Base-by-base conservation (phyloP, 306 rosid genomes). In the Sicyos baderoa region DNA sequence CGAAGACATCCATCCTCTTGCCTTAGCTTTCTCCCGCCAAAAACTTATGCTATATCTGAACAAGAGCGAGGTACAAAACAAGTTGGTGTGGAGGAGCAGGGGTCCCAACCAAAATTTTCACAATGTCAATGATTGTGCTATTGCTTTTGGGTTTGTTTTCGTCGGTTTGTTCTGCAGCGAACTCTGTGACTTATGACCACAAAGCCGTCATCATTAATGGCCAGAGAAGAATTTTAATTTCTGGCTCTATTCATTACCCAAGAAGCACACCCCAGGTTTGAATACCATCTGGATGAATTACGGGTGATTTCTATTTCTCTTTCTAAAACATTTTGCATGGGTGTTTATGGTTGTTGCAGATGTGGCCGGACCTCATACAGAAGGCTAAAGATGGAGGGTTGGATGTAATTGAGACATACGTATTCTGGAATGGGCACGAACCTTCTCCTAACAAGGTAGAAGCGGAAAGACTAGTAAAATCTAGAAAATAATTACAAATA, bases 401-500 rank as follows among this genome's bases (percentile, higher is more conserved):
- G 79, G 99, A 93, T 82, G 96, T 93, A 68, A 79, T 93, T 21
- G 86, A 93, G 61, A 90, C 99, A n/a, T 90, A 93, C 78, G 99
- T 93, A 47, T 93, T 93, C 60, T 93, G 97, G 99, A 93, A 88
- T 79, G 97, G 97, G n/a, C 99, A 93, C 8, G 97, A 93, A 35
- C 99, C 96, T 70, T 78, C 94, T 70, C 90, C 80, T 18, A 96
- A 96, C 75, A 79, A 90, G 32, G 97, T 90, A 65, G 9, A 82
- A 54, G 61, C 27, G 77, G 62, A 68, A 74, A 68, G 27, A 0
- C 35, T 29, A 29, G 35, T 29, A 4, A 3, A 29, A 2, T 29
- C 4, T 29, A 29, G 0, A 29, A 29, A 29, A 29, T 29, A 29
- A 29, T 29, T 29, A 29, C 35, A 1, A 29, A 29, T 29, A 29